These are phyloP conservation scores for Brassica rapa DNA, from an alignment of 345 rosid genomes.

Conservation along the genomic window DNA sequence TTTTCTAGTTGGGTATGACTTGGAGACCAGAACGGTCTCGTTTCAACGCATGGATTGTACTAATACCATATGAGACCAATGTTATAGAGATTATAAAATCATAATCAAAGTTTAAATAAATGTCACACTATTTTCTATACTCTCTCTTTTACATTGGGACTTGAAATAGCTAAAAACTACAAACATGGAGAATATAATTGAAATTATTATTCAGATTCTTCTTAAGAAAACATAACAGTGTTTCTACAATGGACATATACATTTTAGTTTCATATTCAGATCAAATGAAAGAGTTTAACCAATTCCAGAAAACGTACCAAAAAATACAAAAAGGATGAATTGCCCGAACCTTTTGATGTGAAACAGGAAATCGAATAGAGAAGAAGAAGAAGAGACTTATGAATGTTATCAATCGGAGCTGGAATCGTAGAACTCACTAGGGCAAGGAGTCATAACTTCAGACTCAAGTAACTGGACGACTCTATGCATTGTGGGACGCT, in stretches of 20 bases:
- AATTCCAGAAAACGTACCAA: conserved; percentile 15
- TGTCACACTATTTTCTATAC: not conserved
- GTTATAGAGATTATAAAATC: not conserved
- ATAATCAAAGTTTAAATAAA: conserved; percentile 3
- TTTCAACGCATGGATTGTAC: conserved; percentile 55
- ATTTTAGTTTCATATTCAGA: conserved; percentile 10
- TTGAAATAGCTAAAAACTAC: not conserved
- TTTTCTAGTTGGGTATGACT: conserved; percentile 58
- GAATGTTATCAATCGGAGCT: conserved; percentile 61
- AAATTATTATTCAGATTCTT: conserved; percentile 24
- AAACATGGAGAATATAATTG: not conserved
- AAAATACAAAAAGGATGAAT: conserved; percentile 24
- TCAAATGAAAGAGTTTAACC: conserved; percentile 15
- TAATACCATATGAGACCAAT: not conserved
- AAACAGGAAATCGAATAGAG: not conserved
- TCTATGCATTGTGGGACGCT: conserved; percentile 96
- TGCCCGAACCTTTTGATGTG: conserved; percentile 10
- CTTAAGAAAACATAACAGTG: not conserved
- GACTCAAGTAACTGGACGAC: conserved; percentile 93
- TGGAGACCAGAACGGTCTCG: conserved; percentile 39
- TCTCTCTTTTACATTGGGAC: too few relatives aligned
- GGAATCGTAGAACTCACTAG: conserved; percentile 95
- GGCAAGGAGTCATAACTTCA: conserved; percentile 98
- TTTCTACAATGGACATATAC: conserved; percentile 35
- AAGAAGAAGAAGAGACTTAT: conserved; percentile 2